A percentile compares a stretch with the other conserved stretches of the same genome.
Evolutionary conservation across 2,329 filamentous ascomycete species (phyloP).

Genomic region (Ramularia endophylla): DNA sequence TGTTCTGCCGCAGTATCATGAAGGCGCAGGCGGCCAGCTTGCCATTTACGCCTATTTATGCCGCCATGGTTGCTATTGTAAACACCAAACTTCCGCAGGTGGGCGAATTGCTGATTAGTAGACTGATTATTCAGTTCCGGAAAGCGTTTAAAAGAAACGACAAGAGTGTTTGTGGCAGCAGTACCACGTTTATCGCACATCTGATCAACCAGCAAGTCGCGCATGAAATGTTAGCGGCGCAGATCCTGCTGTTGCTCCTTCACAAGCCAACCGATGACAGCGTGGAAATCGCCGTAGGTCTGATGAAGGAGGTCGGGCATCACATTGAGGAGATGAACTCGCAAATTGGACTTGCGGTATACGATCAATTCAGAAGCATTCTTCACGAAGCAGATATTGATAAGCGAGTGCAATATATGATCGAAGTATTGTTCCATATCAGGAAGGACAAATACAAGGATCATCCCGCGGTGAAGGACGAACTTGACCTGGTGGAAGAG

Average conservation of each 20-base stretch:
- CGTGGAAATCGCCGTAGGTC: constrained; percentile 91
- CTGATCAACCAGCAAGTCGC: constrained; percentile 94
- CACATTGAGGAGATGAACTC: constrained; percentile 94
- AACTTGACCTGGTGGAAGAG: constrained; percentile 92
- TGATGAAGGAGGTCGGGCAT: constrained; percentile 88
- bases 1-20: constrained; percentile 97
- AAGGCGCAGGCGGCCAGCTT: constrained; percentile 95
- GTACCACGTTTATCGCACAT: constrained; percentile 91
- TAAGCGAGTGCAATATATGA: constrained; percentile 98
- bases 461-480: constrained; percentile 82
- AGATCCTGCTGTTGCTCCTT: constrained; percentile 85
- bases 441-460: constrained; percentile 97
- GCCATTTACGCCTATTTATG: constrained; percentile 94
- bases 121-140: constrained; percentile 84
- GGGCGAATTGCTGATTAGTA: constrained; percentile 79
- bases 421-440: constrained; percentile 95
- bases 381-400: constrained; percentile 96
- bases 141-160: constrained; percentile 96
- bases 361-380: constrained; percentile 92
- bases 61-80: constrained; percentile 90
- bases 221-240: constrained; percentile 86
- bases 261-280: constrained; percentile 96
- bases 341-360: constrained; percentile 80
- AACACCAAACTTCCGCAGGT: constrained; percentile 97
- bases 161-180: constrained; percentile 89